A percentile compares a stretch with the other conserved stretches of the same genome.
Evolutionary conservation across 2,329 filamentous ascomycete genomes (phyloP).

Genomic region (Tricladium varicosporioides): DNA sequence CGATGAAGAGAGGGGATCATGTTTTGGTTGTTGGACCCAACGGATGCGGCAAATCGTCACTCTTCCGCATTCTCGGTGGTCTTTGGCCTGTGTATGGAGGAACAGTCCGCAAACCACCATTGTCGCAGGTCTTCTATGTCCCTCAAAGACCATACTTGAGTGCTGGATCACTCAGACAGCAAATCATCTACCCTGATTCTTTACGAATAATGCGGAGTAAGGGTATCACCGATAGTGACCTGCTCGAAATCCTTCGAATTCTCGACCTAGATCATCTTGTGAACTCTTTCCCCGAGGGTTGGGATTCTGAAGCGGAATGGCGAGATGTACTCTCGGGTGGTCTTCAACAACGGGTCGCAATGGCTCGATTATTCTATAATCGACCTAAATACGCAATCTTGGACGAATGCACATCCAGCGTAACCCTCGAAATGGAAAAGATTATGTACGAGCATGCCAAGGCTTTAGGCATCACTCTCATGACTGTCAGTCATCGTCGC

Average conservation of each 20-base stretch:
- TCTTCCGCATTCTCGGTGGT: constrained; percentile 94
- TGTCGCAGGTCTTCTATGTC: constrained; percentile 96
- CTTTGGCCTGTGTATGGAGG: constrained; percentile 98
- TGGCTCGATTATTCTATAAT: constrained; percentile 95
- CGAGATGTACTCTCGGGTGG: constrained; percentile 89
- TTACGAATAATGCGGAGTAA: constrained; percentile 84
- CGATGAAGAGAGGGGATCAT: constrained; percentile 82
- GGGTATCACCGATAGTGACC: constrained; percentile 76
- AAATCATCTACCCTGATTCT: constrained; percentile 94
- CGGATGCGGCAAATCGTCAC: constrained; percentile 91
- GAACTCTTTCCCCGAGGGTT: constrained; percentile 71
- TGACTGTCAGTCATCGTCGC: constrained; percentile 90
- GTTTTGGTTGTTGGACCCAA: constrained; percentile 91
- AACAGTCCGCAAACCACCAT: constrained; percentile 85
- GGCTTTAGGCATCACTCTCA: constrained; percentile 84
- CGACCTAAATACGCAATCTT: constrained; percentile 89
- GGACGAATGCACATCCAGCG: constrained; percentile 92
- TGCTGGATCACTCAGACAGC: constrained; percentile 86
- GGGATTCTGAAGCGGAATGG: constrained; percentile 97
- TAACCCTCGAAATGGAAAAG: constrained; percentile 93
- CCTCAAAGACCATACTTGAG: constrained; percentile 93
- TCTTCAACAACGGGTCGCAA: constrained; percentile 92
- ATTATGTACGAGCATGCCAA: constrained; percentile 98
- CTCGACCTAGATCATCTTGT: constrained; percentile 84
- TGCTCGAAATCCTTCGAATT: constrained; percentile 71